Conservation (phyloP, 345 rosid species). For the Crucihimalaya himalaica region DNA sequence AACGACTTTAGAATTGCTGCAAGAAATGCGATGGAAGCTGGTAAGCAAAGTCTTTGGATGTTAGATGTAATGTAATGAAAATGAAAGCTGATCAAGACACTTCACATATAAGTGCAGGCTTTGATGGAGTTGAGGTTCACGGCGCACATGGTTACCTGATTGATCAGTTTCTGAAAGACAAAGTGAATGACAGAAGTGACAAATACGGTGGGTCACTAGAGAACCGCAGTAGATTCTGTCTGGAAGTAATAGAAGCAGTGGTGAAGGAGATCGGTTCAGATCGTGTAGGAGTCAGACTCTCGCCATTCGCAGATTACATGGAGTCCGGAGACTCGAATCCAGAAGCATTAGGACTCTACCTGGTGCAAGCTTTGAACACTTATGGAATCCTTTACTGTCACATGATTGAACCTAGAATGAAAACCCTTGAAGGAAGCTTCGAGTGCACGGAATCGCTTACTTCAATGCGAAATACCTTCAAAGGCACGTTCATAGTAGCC, state of each 20-base stretch:
- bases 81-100: background rate
- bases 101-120: constrained; percentile 40
- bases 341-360: constrained; percentile 52
- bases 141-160: constrained; percentile 68
- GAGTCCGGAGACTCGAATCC: constrained; percentile 62
- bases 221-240: constrained; percentile 59
- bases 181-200: constrained; percentile 61
- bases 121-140: constrained; percentile 70
- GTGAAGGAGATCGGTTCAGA: constrained; percentile 59
- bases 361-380: constrained; percentile 55
- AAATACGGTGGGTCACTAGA: constrained; percentile 62
- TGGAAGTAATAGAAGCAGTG: constrained; percentile 60
- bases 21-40: constrained; percentile 69
- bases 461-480: constrained; percentile 62
- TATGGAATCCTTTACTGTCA: constrained; percentile 55
- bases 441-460: constrained; percentile 43
- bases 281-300: constrained; percentile 59
- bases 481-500: constrained; percentile 59
- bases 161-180: constrained; percentile 66
- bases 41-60: constrained; percentile 33
- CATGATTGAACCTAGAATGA: constrained; percentile 65
- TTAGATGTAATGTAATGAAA: background rate
- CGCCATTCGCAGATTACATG: constrained; percentile 48
- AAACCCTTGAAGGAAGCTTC: constrained; percentile 17
- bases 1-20: constrained; percentile 66